Evolutionary conservation across 176 grass and related monocot genomes (phyloP).

Genomic region (Puya raimondii): DNA sequence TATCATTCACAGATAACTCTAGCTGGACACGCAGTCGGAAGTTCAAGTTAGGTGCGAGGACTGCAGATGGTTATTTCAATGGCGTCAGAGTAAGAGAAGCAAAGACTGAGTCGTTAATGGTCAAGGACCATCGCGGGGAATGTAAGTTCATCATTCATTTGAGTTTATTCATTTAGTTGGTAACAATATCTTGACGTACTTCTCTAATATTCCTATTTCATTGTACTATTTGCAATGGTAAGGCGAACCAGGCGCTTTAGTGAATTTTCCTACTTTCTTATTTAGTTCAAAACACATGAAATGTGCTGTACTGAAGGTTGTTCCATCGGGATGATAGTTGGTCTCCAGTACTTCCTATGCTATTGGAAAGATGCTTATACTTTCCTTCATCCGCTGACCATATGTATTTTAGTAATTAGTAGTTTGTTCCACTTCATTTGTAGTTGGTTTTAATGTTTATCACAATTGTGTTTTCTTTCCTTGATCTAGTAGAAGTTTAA

Average conservation of each 20-base stretch:
- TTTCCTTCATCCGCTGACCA: not conserved
- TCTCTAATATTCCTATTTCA: not conserved
- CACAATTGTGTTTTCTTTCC: not conserved
- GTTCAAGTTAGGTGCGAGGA: conserved; percentile 84
- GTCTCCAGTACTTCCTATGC: not conserved
- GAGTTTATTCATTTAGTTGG: conserved; percentile 12
- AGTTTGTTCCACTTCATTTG: not conserved
- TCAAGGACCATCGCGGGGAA: conserved; percentile 98
- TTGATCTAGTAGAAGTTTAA: not conserved
- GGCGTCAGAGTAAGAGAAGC: conserved; percentile 74
- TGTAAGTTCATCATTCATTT: conserved; percentile 44
- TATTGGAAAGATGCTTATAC: not conserved
- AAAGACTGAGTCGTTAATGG: conserved; percentile 69
- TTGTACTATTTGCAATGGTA: not conserved
- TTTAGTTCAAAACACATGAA: not conserved
- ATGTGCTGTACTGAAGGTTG: not conserved
- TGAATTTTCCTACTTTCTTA: too few relatives aligned
- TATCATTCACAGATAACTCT: conserved; percentile 92
- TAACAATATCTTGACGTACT: conserved; percentile 13
- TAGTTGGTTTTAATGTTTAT: not conserved
- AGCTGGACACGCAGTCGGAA: conserved; percentile 92
- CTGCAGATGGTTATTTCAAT: conserved; percentile 60
- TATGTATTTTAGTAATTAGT: not conserved
- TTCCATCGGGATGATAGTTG: not conserved
- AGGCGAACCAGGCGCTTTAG: not conserved